Evolutionary conservation across 1,284 basidiomycete genomes (phyloP), one percentile per base, ranked within the genome.

Genomic region (Termitomyces sp.): DNA sequence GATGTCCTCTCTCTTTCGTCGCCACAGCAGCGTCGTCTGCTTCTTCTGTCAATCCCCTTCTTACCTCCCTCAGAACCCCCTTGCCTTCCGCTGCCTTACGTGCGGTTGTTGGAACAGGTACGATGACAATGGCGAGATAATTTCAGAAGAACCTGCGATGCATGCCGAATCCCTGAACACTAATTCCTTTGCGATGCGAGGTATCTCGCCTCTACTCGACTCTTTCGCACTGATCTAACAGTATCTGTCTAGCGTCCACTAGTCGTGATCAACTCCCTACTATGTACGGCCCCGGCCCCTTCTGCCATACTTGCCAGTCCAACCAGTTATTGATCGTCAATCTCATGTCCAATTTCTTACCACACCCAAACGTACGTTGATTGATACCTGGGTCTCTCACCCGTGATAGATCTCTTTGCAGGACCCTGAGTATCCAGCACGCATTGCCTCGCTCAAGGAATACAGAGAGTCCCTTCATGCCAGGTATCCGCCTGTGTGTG

Each of bases 321-420:
- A 96, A 96, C 70, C 91, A 96, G 66, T 87, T 84, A 70, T 79
- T 97, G 30, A 77, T 93, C 50, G 76, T 92, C 58, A 91, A 94
- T 67, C 78, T 97, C 52, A 73, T 96, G 28, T 90, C 92, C 4
- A 93, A 90, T 61, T 97, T 95, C 67, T 79, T 95, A 0, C 92
- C 93, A 47, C 72, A 74, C 54, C 80, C 75, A 15, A 76, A 77
- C 65, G 90, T 82, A 42, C 33, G 59, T 54, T 2, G 5, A 19
- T 46, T 66, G 64, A 79, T 72, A 19, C 41, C 33, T 48, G 53
- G 36, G 49, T 30, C 38, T 15, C 49, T 19, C 34, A 28, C 19
- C 45, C 31, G 51, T 43, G 54, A 58, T 36, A 36, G 38, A 39
- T 24, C 6, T 52, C 43, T 41, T 39, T 49, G 31, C 61, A 94